These are phyloP conservation scores for Aeschynomene evenia DNA, from an alignment of 306 rosid species.

Conservation along the genomic window DNA sequence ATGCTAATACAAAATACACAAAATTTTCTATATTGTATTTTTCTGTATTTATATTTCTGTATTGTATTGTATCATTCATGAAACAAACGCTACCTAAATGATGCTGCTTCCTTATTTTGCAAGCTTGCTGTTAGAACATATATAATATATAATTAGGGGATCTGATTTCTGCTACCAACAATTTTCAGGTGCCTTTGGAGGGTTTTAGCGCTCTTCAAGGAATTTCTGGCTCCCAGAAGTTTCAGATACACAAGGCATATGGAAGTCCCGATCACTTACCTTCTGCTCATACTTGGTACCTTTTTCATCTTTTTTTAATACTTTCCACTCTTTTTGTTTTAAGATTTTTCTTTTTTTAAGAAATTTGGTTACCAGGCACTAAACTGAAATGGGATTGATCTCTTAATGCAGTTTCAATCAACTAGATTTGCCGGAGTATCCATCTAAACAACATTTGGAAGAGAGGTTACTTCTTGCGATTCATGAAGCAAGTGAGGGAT, in stretches of 20 bases:
- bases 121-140: not conserved
- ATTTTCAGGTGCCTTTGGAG: conserved; percentile 93
- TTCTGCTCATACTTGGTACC: conserved; percentile 98
- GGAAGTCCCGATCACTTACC: conserved; percentile 98
- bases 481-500: conserved; percentile 95
- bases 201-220: conserved; percentile 99
- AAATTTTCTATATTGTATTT: too few relatives aligned
- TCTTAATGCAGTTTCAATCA: conserved; percentile 85
- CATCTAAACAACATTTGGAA: conserved; percentile 85
- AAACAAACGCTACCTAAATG: too few relatives aligned
- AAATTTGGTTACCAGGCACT: too few relatives aligned
- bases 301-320: not conserved
- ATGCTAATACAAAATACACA: too few relatives aligned
- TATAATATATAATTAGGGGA: not conserved
- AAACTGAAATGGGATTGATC: too few relatives aligned
- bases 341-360: too few relatives aligned
- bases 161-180: conserved; percentile 29
- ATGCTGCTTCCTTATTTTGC: too few relatives aligned
- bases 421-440: conserved; percentile 94
- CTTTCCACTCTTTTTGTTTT: not conserved
- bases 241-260: conserved; percentile 98
- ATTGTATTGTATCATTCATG: too few relatives aligned
- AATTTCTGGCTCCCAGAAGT: conserved; percentile 95
- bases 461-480: conserved; percentile 88
- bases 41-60: too few relatives aligned